phyloP scores from a whole-genome alignment of 164 flowering plant genomes.

The Chimonanthus praecox region DNA sequence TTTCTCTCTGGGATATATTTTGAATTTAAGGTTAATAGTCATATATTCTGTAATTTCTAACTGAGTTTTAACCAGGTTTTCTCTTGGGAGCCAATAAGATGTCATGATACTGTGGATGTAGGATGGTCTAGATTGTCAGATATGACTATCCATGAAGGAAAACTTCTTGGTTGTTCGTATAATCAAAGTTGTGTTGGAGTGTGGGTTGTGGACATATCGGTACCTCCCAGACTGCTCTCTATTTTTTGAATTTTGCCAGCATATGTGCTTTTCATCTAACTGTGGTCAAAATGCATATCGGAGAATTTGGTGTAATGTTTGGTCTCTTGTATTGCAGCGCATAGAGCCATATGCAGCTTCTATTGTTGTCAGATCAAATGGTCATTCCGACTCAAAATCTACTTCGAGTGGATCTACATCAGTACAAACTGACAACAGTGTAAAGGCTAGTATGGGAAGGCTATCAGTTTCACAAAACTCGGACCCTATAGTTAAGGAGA shows the following conservation, averaged over 20 bases:
- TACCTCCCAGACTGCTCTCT: conserved; percentile 24
- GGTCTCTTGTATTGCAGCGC: conserved; percentile 43
- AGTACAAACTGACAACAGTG: conserved; percentile 46
- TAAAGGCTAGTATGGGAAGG: conserved; percentile 60
- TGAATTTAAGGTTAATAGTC: not conserved
- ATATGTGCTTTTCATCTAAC: not conserved
- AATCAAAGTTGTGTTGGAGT: conserved; percentile 99
- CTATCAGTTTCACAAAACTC: conserved; percentile 57
- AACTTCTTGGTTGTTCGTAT: conserved; percentile 97
- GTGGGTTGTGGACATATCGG: conserved; percentile 98
- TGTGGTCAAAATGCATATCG: not conserved
- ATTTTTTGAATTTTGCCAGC: not conserved
- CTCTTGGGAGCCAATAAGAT: conserved; percentile 93
- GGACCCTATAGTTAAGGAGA: conserved; percentile 60
- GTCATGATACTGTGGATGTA: conserved; percentile 92
- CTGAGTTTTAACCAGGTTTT: conserved; percentile 45
- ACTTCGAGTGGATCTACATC: conserved; percentile 43
- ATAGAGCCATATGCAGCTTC: conserved; percentile 72
- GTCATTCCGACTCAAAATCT: conserved; percentile 52
- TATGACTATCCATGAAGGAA: conserved; percentile 90
- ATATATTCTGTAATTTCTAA: conserved; percentile 1
- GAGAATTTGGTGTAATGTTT: not conserved
- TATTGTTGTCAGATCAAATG: conserved; percentile 33
- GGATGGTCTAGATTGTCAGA: conserved; percentile 98
- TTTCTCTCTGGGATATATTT: not conserved